Base-by-base conservation (phyloP, 306 rosid species). In the Gastrolobium villosum region DNA sequence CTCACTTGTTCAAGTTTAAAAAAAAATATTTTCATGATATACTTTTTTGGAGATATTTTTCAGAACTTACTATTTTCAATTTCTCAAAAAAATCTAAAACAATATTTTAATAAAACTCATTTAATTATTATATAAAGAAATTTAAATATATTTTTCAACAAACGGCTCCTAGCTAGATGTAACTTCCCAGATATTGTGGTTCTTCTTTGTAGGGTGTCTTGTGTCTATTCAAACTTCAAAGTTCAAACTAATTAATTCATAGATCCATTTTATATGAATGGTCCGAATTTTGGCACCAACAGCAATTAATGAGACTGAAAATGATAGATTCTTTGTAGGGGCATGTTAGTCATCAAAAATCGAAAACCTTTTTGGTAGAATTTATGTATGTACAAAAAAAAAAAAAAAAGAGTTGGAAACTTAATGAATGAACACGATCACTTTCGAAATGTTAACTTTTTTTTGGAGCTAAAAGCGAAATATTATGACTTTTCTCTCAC, bases 321-420 rank as follows among this genome's bases (percentile, higher is more conserved):
- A 39, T 31, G 85, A 81, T 76, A 85, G 79, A 84, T 80, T 77
- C 81, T 76, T 40, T 43, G 4, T 1, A 79, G 50, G 88, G 94
- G 79, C 65, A 84, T 14, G 49, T 76, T 65, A 75, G 88, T 85
- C 73, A 63, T 49, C 6, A 2, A 60, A 56, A 32, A 3, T 5
- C 56, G 8, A 30, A 43, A 43, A 36, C 44, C 11, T 10, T 14
- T 14, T 50, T 46, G 46, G 15, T 50, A 35, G 60, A 70, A 50
- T 15, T 70, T 8, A 50, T 26, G n/a, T 5, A 20, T 20, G 26
- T 20, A 20, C 26, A 20, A 20, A 20, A 35, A 35, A 35, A 50
- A 4, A 45, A 50, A 5, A 68, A 48, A 32, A 32, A 10, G 11
- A 36, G 15, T 20, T 0, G 26, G 26, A 20, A 20, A n/a, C n/a